Conservation (phyloP, 2,329 filamentous ascomycete genomes). For the Colletotrichum noveboracense region DNA sequence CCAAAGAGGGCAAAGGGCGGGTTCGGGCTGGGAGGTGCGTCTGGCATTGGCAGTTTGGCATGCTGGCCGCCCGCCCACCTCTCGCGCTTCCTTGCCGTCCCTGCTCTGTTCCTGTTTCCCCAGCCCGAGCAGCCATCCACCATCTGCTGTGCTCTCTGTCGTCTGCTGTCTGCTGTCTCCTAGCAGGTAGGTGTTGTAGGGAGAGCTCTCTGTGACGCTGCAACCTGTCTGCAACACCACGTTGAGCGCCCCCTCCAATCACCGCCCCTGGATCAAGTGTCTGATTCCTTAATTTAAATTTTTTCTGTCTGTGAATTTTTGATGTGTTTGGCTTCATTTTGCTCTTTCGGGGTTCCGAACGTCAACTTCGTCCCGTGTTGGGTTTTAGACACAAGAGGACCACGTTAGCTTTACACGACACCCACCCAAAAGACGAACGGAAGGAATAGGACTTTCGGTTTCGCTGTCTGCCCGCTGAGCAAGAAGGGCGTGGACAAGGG, state of each 20-base stretch:
- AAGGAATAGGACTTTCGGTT: not conserved
- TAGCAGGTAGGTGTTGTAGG: not conserved
- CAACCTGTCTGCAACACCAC: not conserved
- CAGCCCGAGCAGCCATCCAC: not conserved
- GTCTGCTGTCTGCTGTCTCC: not conserved
- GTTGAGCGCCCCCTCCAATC: not conserved
- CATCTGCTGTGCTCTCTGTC: not conserved
- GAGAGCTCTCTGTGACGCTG: not conserved
- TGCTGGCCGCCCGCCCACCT: conserved; percentile 16
- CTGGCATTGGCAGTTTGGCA: not conserved
- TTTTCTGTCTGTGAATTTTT: not conserved
- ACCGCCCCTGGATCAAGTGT: not conserved
- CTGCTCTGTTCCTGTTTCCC: not conserved
- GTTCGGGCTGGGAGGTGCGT: not conserved
- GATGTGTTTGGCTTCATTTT: not conserved
- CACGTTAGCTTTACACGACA: not conserved
- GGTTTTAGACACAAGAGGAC: not conserved
- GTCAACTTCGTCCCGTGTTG: not conserved
- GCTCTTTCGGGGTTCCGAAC: not conserved
- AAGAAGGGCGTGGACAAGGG: not conserved
- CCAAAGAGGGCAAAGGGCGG: conserved; percentile 2
- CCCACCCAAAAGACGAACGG: not conserved
- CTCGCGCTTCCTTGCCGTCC: conserved; percentile 3
- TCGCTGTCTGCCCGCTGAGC: not conserved
- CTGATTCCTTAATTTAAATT: not conserved